These are phyloP conservation scores for Colletotrichum agaves DNA, from an alignment of 2,329 filamentous ascomycete genomes.

Conservation along the genomic window DNA sequence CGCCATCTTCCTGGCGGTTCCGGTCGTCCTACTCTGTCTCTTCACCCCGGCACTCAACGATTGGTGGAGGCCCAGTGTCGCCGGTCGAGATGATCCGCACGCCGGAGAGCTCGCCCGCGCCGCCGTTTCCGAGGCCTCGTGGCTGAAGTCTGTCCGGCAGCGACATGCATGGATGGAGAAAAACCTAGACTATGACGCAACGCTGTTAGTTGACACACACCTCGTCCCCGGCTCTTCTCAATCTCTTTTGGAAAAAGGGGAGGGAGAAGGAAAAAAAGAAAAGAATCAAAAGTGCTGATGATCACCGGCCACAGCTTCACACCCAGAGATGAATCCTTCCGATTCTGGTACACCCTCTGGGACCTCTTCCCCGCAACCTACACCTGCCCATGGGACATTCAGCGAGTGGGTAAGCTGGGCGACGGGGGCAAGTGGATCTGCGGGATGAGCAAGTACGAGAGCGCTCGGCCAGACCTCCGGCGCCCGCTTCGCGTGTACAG, in stretches of 20 bases:
- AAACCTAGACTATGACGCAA: conserved; percentile 5
- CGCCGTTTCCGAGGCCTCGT: conserved; percentile 13
- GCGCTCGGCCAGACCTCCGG: conserved; percentile 38
- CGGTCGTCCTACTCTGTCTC: neutral
- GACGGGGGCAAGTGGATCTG: conserved; percentile 55
- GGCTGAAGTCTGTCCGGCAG: conserved; percentile 5
- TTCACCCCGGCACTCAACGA: neutral
- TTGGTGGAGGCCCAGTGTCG: neutral
- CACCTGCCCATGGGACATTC: conserved; percentile 51
- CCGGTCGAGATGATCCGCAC: neutral
- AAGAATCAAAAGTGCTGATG: too few relatives aligned
- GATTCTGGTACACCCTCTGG: conserved; percentile 48
- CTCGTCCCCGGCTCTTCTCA: neutral
- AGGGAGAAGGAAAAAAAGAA: too few relatives aligned
- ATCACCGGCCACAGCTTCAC: neutral
- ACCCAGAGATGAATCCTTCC: conserved; percentile 26
- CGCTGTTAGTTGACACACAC: neutral
- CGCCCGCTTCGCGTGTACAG: conserved; percentile 48
- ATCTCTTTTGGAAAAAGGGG: neutral
- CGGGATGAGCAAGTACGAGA: conserved; percentile 49
- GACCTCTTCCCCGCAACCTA: conserved; percentile 52
- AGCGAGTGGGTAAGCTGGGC: conserved; percentile 49
- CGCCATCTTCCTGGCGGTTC: neutral
- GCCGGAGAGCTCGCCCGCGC: neutral
- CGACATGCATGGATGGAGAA: conserved; percentile 9